A percentile compares a stretch with the other conserved stretches of the same genome.
Evolutionary conservation across 495 filamentous ascomycete genomes (phyloP).

Genomic region (Aspergillus bridgeri): DNA sequence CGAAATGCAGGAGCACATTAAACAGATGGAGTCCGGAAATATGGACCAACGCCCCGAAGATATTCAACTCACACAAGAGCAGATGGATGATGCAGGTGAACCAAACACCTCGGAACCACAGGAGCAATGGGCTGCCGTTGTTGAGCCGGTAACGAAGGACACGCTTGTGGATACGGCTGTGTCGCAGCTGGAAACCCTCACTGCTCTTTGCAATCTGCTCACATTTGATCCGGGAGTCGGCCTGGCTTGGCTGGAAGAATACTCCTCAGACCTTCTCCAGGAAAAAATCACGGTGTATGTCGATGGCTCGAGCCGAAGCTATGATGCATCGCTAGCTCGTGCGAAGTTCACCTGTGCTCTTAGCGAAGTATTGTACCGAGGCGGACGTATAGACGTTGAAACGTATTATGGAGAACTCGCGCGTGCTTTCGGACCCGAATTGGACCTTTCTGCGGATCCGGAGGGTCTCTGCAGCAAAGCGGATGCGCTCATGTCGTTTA

Average conservation of each 20-base stretch:
- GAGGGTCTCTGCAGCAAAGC: slow-evolving; percentile 55
- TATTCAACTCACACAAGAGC: slow-evolving; percentile 17
- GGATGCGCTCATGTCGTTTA: slow-evolving; percentile 55
- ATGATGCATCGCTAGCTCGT: slow-evolving; percentile 50
- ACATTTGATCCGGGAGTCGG: slow-evolving; percentile 34
- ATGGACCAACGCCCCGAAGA: slow-evolving; percentile 19
- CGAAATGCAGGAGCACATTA: slow-evolving; percentile 48
- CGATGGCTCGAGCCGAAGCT: slow-evolving; percentile 38
- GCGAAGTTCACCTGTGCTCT: slow-evolving; percentile 53
- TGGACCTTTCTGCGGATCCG: slow-evolving; percentile 42
- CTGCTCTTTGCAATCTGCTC: slow-evolving; percentile 53
- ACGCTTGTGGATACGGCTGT: slow-evolving; percentile 62
- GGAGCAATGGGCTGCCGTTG: slow-evolving; percentile 59
- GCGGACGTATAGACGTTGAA: slow-evolving; percentile 39
- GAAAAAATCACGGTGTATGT: slow-evolving; percentile 48
- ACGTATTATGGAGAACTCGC: slow-evolving; percentile 50
- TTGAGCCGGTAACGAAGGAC: slow-evolving; percentile 58
- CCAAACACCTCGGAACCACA: slow-evolving; percentile 32
- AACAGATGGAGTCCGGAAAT: slow-evolving; percentile 38
- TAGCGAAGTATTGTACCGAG: slow-evolving; percentile 54
- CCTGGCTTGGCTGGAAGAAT: slow-evolving; percentile 54
- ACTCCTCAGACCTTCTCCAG: slow-evolving; percentile 43
- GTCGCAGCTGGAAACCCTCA: slow-evolving; percentile 58
- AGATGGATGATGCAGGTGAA: slow-evolving; percentile 7
- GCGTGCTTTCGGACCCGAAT: slow-evolving; percentile 37